phyloP scores from a whole-genome alignment of 768 basidiomycete genomes.

The Pisolithus sp. region DNA sequence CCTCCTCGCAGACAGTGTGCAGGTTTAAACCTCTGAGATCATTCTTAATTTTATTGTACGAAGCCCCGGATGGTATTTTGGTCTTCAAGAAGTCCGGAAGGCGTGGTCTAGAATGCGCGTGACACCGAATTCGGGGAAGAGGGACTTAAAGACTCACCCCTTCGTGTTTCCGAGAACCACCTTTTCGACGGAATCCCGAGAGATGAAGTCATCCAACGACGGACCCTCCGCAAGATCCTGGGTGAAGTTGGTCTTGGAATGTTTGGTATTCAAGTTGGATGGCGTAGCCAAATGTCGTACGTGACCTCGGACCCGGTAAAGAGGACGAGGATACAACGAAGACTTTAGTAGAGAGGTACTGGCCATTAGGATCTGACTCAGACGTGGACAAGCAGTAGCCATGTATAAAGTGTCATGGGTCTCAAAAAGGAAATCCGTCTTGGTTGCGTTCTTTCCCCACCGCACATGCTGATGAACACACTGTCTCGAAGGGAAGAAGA shows the following conservation, averaged over 20 bases:
- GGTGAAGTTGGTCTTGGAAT: slow-evolving; percentile 38
- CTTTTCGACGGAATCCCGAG: slow-evolving; percentile 47
- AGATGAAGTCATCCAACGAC: slow-evolving; percentile 74
- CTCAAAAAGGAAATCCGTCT: background rate
- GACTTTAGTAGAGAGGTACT: background rate
- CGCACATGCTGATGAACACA: slow-evolving; percentile 59
- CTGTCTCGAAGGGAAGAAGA: slow-evolving; percentile 88
- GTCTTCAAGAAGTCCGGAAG: slow-evolving; percentile 87
- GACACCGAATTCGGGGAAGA: background rate
- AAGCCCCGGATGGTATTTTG: slow-evolving; percentile 80
- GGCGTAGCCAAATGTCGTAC: slow-evolving; percentile 44
- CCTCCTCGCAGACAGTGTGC: slow-evolving; percentile 98
- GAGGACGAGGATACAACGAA: background rate
- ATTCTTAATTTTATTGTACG: slow-evolving; percentile 90
- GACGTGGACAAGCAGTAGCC: background rate
- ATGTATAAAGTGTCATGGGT: too few relatives aligned
- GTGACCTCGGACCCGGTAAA: slow-evolving; percentile 10
- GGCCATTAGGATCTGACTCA: background rate
- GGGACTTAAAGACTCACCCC: slow-evolving; percentile 39
- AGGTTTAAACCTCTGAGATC: slow-evolving; percentile 87
- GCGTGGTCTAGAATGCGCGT: slow-evolving; percentile 52
- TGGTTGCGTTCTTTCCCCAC: background rate
- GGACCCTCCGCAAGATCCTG: slow-evolving; percentile 60
- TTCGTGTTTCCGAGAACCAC: slow-evolving; percentile 68
- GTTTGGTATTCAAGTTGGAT: slow-evolving; percentile 27